These are phyloP conservation scores for Funneliformis geosporum DNA, from an alignment of 192 early-diverging fungal species.

Conservation along the genomic window DNA sequence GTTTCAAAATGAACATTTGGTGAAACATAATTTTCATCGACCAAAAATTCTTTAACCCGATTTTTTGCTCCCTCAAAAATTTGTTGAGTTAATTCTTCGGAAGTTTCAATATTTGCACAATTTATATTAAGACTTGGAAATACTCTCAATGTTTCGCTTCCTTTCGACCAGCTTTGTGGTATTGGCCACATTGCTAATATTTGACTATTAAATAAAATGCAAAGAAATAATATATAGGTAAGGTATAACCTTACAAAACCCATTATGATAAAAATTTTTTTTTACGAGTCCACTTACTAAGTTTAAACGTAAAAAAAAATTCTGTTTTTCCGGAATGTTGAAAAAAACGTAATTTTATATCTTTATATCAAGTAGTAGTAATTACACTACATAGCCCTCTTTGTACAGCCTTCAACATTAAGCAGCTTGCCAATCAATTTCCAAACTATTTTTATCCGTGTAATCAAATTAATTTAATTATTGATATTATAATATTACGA, in stretches of 20 bases:
- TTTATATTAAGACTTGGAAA: constrained; percentile 28
- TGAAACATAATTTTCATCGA: constrained; percentile 31
- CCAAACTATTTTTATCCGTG: too few species aligned
- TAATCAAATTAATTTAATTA: too few species aligned
- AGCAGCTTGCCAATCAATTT: too few species aligned
- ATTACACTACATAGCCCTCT: too few species aligned
- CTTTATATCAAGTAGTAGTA: too few species aligned
- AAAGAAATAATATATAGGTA: neutral
- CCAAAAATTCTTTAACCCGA: constrained; percentile 52
- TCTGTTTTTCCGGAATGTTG: too few species aligned
- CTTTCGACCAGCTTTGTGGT: constrained; percentile 45
- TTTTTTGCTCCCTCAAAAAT: constrained; percentile 49
- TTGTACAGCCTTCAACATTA: too few species aligned
- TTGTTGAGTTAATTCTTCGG: constrained; percentile 27
- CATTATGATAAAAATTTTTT: neutral
- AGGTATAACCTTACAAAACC: neutral
- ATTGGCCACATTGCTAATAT: constrained; percentile 43
- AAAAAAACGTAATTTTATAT: too few species aligned
- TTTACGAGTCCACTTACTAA: neutral
- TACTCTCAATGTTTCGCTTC: constrained; percentile 32
- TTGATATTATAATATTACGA: too few species aligned
- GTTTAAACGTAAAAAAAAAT: neutral
- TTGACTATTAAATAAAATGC: neutral
- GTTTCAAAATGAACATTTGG: constrained; percentile 20
- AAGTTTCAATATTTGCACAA: constrained; percentile 29